A percentile compares a stretch with the other conserved stretches of the same genome.
phyloP scores from a whole-genome alignment of 768 basidiomycete genomes.

The Cystobasidium ongulense region DNA sequence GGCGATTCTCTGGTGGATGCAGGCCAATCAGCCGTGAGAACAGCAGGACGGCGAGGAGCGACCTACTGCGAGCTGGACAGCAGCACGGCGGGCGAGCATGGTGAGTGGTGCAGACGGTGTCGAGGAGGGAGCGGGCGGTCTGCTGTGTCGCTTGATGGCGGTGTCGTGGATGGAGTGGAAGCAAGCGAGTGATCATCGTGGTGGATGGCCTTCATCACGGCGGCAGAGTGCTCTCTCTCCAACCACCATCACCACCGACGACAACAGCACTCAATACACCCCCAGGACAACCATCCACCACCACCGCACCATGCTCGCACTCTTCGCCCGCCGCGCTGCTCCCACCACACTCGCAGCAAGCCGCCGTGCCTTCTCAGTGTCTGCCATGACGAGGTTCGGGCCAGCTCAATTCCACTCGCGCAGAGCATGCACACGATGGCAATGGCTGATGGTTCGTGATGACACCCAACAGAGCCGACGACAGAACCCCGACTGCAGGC shows the following conservation, averaged over 20 bases:
- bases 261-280: background rate
- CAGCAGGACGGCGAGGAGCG: background rate
- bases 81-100: constrained; percentile 27
- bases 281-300: background rate
- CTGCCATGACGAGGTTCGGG: constrained; percentile 15
- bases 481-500: constrained; percentile 5
- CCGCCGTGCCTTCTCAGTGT: background rate
- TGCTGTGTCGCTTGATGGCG: background rate
- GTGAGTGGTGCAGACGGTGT: background rate
- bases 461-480: background rate
- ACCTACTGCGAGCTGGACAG: background rate
- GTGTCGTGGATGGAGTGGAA: background rate
- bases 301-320: constrained; percentile 16
- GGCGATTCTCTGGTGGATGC: background rate
- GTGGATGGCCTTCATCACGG: too few species aligned
- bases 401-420: background rate
- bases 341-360: background rate
- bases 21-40: background rate
- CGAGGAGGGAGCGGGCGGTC: background rate
- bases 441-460: background rate
- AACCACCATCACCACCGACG: background rate
- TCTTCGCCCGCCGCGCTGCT: background rate
- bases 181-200: background rate
- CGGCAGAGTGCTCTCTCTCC: background rate
- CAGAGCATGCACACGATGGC: background rate